Conservation (phyloP, 176 grass and related monocot species). For the Stipa capillata region DNA sequence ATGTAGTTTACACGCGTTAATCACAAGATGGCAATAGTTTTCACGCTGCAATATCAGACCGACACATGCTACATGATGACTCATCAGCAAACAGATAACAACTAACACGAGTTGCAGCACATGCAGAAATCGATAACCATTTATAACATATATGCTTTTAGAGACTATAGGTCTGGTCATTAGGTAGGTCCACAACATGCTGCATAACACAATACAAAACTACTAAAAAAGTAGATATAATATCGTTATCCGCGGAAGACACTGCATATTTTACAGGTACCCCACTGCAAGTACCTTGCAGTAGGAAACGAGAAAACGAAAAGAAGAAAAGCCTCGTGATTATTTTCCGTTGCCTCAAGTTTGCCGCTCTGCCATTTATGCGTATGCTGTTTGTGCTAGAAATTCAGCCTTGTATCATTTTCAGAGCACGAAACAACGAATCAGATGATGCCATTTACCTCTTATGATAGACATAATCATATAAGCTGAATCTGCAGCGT, state of each 20-base stretch:
- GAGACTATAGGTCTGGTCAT: not conserved
- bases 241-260: conserved; percentile 11
- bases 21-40: too few relatives aligned
- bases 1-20: too few relatives aligned
- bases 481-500: not conserved
- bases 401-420: not conserved
- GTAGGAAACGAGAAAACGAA: not conserved
- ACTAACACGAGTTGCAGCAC: not conserved
- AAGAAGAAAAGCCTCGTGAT: not conserved
- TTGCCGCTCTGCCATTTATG: not conserved
- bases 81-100: too few relatives aligned
- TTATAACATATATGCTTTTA: not conserved
- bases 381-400: not conserved
- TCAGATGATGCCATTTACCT: not conserved
- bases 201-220: conserved; percentile 14
- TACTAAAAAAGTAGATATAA: conserved; percentile 1
- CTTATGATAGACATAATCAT: not conserved
- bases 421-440: not conserved
- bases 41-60: too few relatives aligned
- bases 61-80: too few relatives aligned
- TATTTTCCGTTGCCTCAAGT: conserved; percentile 26
- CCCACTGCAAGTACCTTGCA: not conserved
- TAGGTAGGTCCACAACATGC: not conserved
- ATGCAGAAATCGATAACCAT: not conserved
- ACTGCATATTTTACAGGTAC: conserved; percentile 44